Evolutionary conservation across 2,329 filamentous ascomycete species (phyloP), one percentile per base, ranked within the genome.

Genomic region (Scleromitrula shiraiana): DNA sequence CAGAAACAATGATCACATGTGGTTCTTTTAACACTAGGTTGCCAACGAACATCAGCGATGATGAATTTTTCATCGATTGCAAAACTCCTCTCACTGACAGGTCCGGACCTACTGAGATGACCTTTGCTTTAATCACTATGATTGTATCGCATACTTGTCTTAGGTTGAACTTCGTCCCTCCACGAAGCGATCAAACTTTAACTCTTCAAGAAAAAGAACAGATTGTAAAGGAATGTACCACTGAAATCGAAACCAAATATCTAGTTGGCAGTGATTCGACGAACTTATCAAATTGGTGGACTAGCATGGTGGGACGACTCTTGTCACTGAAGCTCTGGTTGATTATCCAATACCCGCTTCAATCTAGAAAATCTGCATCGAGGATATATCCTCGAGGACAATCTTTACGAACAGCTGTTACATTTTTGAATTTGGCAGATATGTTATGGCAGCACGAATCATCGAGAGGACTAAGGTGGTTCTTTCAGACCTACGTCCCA

Each of bases 21-120:
- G 58, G 54, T 33, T 64, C 66, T 54, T 74, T 69, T 50, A 70
- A 76, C 53, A 71, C 70, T 20, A 65, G 64, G 41, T 60, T 72
- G 41, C 75, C 75, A 1, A 58, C 72, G 29, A 76, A 78, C 50
- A 64, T 76, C 52, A 72, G 77, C 46, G 74, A 78, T 50, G 68
- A 67, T 14, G 72, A 76, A 49, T 65, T 77, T 27, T 60, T 59
- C 23, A 20, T 39, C 8, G 30, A 22, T 14, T 33, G 14, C 5
- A 30, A 22, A 12, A 17, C 39, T 22, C 14, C 36, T 15, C 24
- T 38, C 3, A 20, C 39, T 3, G 43, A 40, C 7, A 40, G 14
- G 22, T 6, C 36, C n/a, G 52, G 50, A 15, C 9, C 24, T n/a
- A 55, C 54, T 17, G 48, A 45, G 14, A 53, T 56, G 52, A 38